These are phyloP conservation scores for Imleria badia DNA, from an alignment of 768 basidiomycete genomes.

Conservation along the genomic window DNA sequence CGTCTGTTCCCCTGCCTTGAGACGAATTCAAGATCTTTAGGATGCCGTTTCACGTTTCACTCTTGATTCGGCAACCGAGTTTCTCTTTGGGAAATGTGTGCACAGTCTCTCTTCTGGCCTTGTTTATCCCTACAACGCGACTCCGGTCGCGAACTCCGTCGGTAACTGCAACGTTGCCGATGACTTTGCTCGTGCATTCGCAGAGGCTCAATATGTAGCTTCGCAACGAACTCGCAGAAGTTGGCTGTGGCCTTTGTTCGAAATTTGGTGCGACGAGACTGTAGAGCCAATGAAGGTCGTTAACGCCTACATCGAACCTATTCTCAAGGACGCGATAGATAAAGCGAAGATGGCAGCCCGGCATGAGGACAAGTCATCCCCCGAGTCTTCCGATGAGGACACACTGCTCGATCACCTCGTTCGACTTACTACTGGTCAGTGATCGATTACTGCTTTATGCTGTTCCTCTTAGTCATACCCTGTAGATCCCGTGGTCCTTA, in stretches of 20 bases:
- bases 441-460: slow-evolving; percentile 16
- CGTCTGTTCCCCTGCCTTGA: neutral
- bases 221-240: slow-evolving; percentile 43
- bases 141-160: slow-evolving; percentile 12
- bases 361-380: slow-evolving; percentile 22
- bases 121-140: slow-evolving; percentile 49
- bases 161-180: slow-evolving; percentile 35
- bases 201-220: slow-evolving; percentile 45
- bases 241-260: slow-evolving; percentile 54
- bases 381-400: slow-evolving; percentile 40
- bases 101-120: slow-evolving; percentile 50
- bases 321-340: slow-evolving; percentile 42
- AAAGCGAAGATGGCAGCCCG: slow-evolving; percentile 32
- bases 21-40: slow-evolving; percentile 23
- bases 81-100: slow-evolving; percentile 61
- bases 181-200: slow-evolving; percentile 50
- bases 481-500: slow-evolving; percentile 28
- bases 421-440: slow-evolving; percentile 42
- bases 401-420: slow-evolving; percentile 60
- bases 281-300: slow-evolving; percentile 1
- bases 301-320: slow-evolving; percentile 36
- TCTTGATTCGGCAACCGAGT: slow-evolving; percentile 65
- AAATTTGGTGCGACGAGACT: slow-evolving; percentile 33
- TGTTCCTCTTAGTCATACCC: slow-evolving; percentile 1
- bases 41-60: slow-evolving; percentile 64